phyloP scores from a whole-genome alignment of 129 eudicot species.

The sunflower (Helianthus annuus) region HanXRQr2.0-SUNRISE NC_035441.2:130721479-130721978 shows the following conservation, averaged over 20 bases:
- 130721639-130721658: not conserved
- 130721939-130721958: not conserved
- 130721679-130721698: not conserved
- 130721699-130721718: not conserved
- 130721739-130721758: not conserved
- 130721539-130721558: not conserved
- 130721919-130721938: not conserved
- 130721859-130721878: not conserved
- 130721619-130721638: not conserved
- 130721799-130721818: not conserved
- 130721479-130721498: constrained; percentile 94
- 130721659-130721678: not conserved
- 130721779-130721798: not conserved
- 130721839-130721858: not conserved
- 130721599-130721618: no score
- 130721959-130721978: not conserved
- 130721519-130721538: constrained; percentile 44
- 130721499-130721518: constrained; percentile 92
- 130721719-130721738: not conserved
- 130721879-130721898: not conserved
- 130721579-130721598: not conserved
- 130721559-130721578: not conserved
- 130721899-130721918: not conserved
- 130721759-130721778: not conserved
- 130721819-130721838: not conserved